Base-by-base conservation (phyloP, 805 yeast genomes). In the Scheffersomyces coipomensis region DNA sequence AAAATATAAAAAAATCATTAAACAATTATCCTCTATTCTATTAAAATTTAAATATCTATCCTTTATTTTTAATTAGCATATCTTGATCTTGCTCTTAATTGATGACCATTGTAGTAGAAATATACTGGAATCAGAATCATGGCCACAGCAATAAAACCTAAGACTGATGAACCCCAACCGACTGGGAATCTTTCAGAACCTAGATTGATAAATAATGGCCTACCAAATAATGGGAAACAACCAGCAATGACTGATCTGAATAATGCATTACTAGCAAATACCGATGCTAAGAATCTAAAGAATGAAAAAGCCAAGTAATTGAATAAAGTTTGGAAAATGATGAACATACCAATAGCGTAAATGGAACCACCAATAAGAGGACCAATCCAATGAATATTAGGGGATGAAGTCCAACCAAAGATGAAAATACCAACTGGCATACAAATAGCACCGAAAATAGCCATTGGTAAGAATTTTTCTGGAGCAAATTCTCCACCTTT, bases 221-320 rank as follows among this genome's bases (percentile, higher is more conserved):
- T 55, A 3, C 85, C 83, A 56, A 83, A 81, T 35, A 84, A 64
- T 18, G 85, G 83, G 62, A 79, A 78, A 1, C 72, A 75, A 40
- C 79, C 78, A 0, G 79, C 84, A 45, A 73, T 68, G 2, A 58
- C 56, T 6, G 78, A 62, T 36, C 84, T 66, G 44, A 66, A 64
- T 18, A 77, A 53, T 17, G 66, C 74, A 49, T 78, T 78, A 19
- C 79, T 75, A 5, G 82, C 83, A 53, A 73, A 74, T 1, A 74
- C 83, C 2, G 81, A 74, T 1, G 83, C 82, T 44, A 76, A 45
- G 49, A 65, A 72, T n/a, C 32, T 31, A 33, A 71, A 76, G 51
- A 71, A 78, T 5, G 75, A 63, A 47, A 64, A 55, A 2, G 74
- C 71, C 42, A 79, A 55, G 45, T 77, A 78, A 42, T 72, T 64